A percentile compares a stretch with the other conserved stretches of the same genome.
Evolutionary conservation across 768 basidiomycete genomes (phyloP).

Genomic region (Paxillus involutus): DNA sequence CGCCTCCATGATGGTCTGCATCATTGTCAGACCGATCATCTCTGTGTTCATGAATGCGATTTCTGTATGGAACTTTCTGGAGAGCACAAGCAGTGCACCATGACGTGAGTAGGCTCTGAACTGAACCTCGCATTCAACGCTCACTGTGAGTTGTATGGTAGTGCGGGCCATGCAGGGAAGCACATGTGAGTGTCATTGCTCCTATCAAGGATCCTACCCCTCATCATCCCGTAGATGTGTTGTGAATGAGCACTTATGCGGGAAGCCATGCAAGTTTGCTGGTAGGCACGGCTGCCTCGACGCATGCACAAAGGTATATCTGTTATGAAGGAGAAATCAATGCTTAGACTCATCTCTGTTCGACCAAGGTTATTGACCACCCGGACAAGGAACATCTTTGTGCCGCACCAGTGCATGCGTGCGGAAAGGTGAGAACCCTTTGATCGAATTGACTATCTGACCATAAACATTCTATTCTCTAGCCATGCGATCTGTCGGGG

Average conservation of each 20-base stretch:
- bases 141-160: conserved; percentile 15
- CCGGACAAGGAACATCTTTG: conserved; percentile 51
- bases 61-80: conserved; percentile 36
- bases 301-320: conserved; percentile 50
- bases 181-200: conserved; percentile 41
- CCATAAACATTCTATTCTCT: not conserved
- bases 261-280: conserved; percentile 44
- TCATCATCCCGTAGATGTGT: conserved; percentile 43
- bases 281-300: conserved; percentile 51
- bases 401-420: conserved; percentile 51
- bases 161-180: conserved; percentile 57
- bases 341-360: not conserved
- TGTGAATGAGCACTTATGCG: conserved; percentile 54
- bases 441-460: not conserved
- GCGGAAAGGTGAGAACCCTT: conserved; percentile 44
- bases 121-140: not conserved
- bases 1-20: conserved; percentile 47
- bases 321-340: not conserved
- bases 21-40: conserved; percentile 50
- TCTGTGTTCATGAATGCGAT: conserved; percentile 44
- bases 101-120: conserved; percentile 38
- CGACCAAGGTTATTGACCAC: conserved; percentile 45
- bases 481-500: conserved; percentile 44
- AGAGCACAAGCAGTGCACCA: conserved; percentile 39
- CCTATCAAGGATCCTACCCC: accelerated